Evolutionary conservation across 768 basidiomycete species (phyloP), one percentile per base, ranked within the genome.

Genomic region (Cyathus striatus): DNA sequence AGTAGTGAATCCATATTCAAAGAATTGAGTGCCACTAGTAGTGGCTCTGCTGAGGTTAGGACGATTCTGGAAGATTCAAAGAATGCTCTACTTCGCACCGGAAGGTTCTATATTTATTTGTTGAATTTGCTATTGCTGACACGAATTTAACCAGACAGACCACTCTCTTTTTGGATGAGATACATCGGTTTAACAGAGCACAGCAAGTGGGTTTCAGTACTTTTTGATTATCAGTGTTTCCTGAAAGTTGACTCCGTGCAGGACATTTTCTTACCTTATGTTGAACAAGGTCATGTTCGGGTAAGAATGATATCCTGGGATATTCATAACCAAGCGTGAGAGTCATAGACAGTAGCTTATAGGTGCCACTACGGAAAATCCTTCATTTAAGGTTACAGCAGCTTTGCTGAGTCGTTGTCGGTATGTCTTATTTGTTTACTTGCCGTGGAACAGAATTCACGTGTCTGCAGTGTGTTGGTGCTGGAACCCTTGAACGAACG

Each of bases 291-390:
- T 1, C 74, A 75, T 47, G 77, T 91, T 20, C 84, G 84, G 62
- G 79, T 79, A 36, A 47, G 55, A 13, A 10, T 20, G 49, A 30
- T 41, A 34, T 32, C 6, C 5, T 25, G 5, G 23, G 26, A 38
- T 12, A 5, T 6, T 26, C 16, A 30, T 17, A n/a, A 27, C 13
- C 18, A 35, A 18, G 24, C 33, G 24, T 43, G 25, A 41, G n/a
- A 17, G 40, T 40, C 43, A 38, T 27, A 21, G 23, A 35, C 12
- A 25, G 12, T 26, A 84, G 78, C 64, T 90, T 22, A 76, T 90
- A 52, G 88, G 88, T 21, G 88, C 90, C 1, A 93, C 90, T 3
- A 92, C 90, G 1, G 90, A 93, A 60, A 93, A 93, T 48, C 90
- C 90, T 1, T 89, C 86, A 0, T 93, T 93, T 66, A 87, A 85